Evolutionary conservation across 305 asterid genomes (phyloP), one percentile per base, ranked within the genome.

Genomic region (Euphrasia arctica): DNA sequence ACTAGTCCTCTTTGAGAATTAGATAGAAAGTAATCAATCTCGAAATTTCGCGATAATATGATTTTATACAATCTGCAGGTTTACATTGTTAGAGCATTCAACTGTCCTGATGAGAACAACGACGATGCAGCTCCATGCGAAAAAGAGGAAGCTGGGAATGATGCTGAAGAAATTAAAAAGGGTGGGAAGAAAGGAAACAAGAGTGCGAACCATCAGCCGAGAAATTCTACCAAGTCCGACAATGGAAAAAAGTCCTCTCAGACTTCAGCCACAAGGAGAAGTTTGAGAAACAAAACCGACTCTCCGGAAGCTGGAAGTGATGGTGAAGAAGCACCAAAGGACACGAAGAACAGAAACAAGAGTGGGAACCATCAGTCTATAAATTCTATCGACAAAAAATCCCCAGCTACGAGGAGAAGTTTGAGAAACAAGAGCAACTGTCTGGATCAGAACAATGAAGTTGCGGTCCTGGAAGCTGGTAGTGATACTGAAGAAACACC

Each of bases 1-100:
- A 31, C 34, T 31, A 31, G 34, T 31, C 5, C 34, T 31, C 34
- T 0, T 31, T 31, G 34, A 31, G 5, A 4, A 31, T 31, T 2
- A 31, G 34, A 31, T 31, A 31, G 3, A 31, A 29, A 31, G 34
- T 31, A 31, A 2, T 31, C 34, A 31, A 31, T 31, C 5, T 31
- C 5, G 22, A 18, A 18, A 18, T 18, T 18, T 18, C 22, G 22
- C 22, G 10, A 13, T 36, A 13, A 25, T 62, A 52, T 57, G 54
- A 60, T 25, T 0, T 3, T 32, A 60, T 47, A 15, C 56, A 18
- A 18, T 22, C 18, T 67, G 80, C 78, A 90, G 97, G 90, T 90
- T 34, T 76, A 90, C 73, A 81, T 82, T 58, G 84, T 83, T 54
- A 79, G 86, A 73, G 92, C 90, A 60, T 73, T 69, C 11, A 61